Evolutionary conservation across 2,329 filamentous ascomycete genomes (phyloP).

Genomic region (Fusarium beomiforme): DNA sequence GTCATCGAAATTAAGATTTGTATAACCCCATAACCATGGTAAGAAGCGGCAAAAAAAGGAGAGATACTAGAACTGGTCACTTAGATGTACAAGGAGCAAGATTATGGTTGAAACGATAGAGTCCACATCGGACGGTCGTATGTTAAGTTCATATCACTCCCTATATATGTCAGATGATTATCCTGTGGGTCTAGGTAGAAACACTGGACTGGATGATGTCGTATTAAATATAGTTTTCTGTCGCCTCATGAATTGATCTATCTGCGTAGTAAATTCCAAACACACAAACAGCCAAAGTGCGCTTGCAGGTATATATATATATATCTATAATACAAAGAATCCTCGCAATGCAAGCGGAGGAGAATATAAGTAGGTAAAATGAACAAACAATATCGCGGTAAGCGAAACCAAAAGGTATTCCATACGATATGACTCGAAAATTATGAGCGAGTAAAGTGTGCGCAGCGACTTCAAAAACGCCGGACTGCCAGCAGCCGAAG

Average conservation of each 20-base stretch:
- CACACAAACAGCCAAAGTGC: slow-evolving; percentile 13
- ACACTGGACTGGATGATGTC: too few relatives aligned
- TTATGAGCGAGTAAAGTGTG: not conserved
- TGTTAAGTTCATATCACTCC: not conserved
- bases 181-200: too few relatives aligned
- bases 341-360: not conserved
- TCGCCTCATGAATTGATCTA: slow-evolving; percentile 30
- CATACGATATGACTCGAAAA: slow-evolving; percentile 2
- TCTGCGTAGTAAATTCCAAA: slow-evolving; percentile 13
- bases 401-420: not conserved
- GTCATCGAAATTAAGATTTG: not conserved
- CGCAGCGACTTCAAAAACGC: not conserved
- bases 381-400: not conserved
- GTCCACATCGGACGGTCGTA: too few relatives aligned
- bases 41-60: not conserved
- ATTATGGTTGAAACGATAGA: not conserved
- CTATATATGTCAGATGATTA: too few relatives aligned
- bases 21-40: not conserved
- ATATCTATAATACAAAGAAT: slow-evolving; percentile 34
- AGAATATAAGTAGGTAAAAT: not conserved
- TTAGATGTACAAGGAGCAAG: not conserved
- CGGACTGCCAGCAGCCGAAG: slow-evolving; percentile 30
- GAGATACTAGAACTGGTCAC: not conserved
- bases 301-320: slow-evolving; percentile 38
- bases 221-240: not conserved